Conservation (phyloP, 495 filamentous ascomycete species). For the Penicillium salamii region DNA sequence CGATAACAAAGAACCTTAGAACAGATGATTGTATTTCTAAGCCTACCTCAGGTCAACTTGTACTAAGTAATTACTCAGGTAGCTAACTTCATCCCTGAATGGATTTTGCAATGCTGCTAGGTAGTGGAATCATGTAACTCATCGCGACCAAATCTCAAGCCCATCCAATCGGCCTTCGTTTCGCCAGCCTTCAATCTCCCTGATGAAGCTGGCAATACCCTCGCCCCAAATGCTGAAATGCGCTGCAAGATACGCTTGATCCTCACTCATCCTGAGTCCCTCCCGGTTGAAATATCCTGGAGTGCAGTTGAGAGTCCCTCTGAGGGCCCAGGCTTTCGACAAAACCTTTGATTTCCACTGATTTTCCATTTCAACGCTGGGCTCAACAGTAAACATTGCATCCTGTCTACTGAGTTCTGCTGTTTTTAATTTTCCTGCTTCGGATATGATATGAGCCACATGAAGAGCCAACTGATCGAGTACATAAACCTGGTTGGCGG, state of each 20-base stretch:
- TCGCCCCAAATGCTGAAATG: constrained; percentile 12
- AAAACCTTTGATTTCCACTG: constrained; percentile 45
- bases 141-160: not conserved
- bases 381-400: constrained; percentile 33
- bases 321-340: constrained; percentile 34
- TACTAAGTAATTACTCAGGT: too few species aligned
- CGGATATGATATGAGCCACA: constrained; percentile 43
- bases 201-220: constrained; percentile 14
- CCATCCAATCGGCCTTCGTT: not conserved
- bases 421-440: constrained; percentile 23
- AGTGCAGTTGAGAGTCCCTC: constrained; percentile 47
- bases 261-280: constrained; percentile 20
- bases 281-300: constrained; percentile 56
- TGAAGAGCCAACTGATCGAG: constrained; percentile 39
- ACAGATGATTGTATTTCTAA: too few species aligned
- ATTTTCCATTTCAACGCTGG: constrained; percentile 40
- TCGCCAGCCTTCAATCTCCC: constrained; percentile 7
- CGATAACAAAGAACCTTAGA: too few species aligned
- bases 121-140: too few species aligned
- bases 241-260: constrained; percentile 2
- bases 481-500: constrained; percentile 37
- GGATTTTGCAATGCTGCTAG: too few species aligned
- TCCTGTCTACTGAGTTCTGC: too few species aligned
- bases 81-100: too few species aligned
- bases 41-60: too few species aligned